Evolutionary conservation across 2,329 filamentous ascomycete species (phyloP), one percentile per base, ranked within the genome.

Genomic region (Hypoxylon sp.): DNA sequence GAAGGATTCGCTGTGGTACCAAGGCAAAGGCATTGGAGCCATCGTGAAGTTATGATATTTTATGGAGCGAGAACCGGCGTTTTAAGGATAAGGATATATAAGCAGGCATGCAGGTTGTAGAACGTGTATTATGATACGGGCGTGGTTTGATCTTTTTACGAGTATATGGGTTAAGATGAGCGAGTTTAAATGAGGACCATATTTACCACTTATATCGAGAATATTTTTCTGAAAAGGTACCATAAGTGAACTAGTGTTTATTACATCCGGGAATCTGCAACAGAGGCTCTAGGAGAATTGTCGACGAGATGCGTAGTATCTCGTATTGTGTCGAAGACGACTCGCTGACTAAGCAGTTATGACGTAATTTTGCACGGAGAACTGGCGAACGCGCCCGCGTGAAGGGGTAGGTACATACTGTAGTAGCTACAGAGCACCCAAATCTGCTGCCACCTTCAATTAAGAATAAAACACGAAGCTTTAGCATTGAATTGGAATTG

Each of bases 1-100:
- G 89, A 85, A 83, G 54, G 89, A 96, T 77, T 83, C 81, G 23
- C 78, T 98, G 12, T 88, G 90, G 82, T 94, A 92, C 74, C 79
- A 82, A 32, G 91, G 91, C 0, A 84, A 82, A 65, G 90, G 90
- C 0, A 92, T 95, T 68, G 90, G 89, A 11, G 91, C 92, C 3
- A 87, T 83, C 71, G 83, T 92, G 27, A 79, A 81, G 54, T 72
- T 87, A 46, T 88, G 51, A 65, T 65, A 27, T 45, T 45, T 54
- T 30, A 43, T 32, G 6, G 41, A 41, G 16, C 21, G 12, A 32
- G 25, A 50, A 16, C 39, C 21, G 64, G 67, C 61, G 64, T 69
- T 69, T 34, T 34, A 56, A 19, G 50, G 52, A 25, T 43, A 57
- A 39, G 34, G 34, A 16, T 11, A 2, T 41, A 41, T 41, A 41